phyloP scores from a whole-genome alignment of 179 eudicot species.

The Sideroxylon spinosum region DNA sequence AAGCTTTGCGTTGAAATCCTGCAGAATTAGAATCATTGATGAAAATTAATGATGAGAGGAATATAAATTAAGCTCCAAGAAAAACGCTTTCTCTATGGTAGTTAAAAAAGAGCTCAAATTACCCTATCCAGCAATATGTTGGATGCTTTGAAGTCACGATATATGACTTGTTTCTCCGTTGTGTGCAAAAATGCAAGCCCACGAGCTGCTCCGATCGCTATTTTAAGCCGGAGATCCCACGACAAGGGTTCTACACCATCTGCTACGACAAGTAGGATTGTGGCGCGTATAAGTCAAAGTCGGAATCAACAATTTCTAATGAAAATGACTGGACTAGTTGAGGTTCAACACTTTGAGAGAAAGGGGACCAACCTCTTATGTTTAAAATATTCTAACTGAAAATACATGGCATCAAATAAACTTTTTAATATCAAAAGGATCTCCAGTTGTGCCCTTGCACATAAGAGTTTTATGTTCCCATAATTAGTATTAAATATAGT shows the following conservation, averaged over 20 bases:
- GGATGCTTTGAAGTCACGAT: conserved; percentile 76
- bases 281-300: too few species aligned
- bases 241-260: conserved; percentile 52
- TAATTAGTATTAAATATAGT: too few species aligned
- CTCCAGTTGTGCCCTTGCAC: too few species aligned
- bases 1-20: conserved; percentile 70
- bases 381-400: too few species aligned
- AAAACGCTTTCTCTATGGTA: not conserved
- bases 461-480: too few species aligned
- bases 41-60: not conserved
- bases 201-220: conserved; percentile 69
- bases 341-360: too few species aligned
- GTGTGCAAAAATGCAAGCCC: conserved; percentile 77
- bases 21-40: not conserved
- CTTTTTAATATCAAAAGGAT: too few species aligned
- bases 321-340: too few species aligned
- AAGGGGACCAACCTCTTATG: too few species aligned
- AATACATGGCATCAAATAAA: too few species aligned
- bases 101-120: not conserved
- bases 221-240: conserved; percentile 64
- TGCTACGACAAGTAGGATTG: conserved; percentile 16
- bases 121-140: conserved; percentile 70
- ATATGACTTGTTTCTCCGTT: conserved; percentile 67
- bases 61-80: too few species aligned
- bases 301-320: too few species aligned